Evolutionary conservation across 345 rosid genomes (phyloP).

Genomic region (Eucalyptus marginata): DNA sequence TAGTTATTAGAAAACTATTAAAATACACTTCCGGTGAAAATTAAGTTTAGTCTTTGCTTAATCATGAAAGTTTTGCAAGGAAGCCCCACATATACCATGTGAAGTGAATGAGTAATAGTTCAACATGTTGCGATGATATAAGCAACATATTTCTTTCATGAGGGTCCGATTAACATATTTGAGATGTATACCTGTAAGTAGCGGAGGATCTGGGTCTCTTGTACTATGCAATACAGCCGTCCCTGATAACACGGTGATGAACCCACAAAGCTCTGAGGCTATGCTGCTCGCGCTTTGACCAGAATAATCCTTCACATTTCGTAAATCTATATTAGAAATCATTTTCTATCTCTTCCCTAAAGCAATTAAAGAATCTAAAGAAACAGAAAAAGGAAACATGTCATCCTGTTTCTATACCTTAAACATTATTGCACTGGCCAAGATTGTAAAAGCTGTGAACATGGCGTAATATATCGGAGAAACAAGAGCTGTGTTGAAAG

Average conservation of each 20-base stretch:
- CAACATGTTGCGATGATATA: neutral
- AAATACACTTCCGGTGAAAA: neutral
- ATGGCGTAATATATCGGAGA: constrained; percentile 71
- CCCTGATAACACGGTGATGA: constrained; percentile 33
- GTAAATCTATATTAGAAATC: neutral
- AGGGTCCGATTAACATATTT: neutral
- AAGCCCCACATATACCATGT: neutral
- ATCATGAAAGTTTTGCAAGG: neutral
- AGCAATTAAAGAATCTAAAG: neutral
- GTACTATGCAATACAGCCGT: constrained; percentile 33
- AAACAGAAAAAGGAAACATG: neutral
- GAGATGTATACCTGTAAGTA: constrained; percentile 18
- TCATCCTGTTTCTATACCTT: constrained; percentile 31
- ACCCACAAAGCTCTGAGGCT: constrained; percentile 41
- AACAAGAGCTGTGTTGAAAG: constrained; percentile 65
- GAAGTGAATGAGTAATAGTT: neutral
- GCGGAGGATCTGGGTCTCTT: constrained; percentile 30
- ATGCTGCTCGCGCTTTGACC: constrained; percentile 41
- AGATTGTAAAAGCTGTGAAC: constrained; percentile 68
- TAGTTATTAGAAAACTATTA: neutral
- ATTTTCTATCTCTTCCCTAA: neutral
- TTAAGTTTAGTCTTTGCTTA: neutral
- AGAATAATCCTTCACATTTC: constrained; percentile 24
- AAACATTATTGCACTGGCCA: constrained; percentile 79
- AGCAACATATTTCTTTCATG: neutral